Evolutionary conservation across 2,329 filamentous ascomycete species (phyloP).

Genomic region (Sporothrix sp.): DNA sequence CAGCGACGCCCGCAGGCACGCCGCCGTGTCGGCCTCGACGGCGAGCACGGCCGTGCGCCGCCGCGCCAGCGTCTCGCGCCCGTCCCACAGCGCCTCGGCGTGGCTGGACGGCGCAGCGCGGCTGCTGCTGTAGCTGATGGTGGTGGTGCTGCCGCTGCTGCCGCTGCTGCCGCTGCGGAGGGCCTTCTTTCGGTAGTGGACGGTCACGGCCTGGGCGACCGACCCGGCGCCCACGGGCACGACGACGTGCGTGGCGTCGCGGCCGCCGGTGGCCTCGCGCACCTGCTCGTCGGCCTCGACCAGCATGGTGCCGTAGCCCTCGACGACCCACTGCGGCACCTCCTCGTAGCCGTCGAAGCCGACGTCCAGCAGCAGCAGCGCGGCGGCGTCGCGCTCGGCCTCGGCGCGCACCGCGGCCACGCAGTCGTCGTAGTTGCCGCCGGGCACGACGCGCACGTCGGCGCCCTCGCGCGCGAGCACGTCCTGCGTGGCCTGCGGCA

Average conservation of each 20-base stretch:
- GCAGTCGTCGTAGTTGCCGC: conserved; percentile 55
- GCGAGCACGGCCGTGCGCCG: conserved; percentile 39
- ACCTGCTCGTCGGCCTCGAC: conserved; percentile 54
- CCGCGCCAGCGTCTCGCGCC: not conserved
- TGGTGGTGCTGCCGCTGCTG: not conserved
- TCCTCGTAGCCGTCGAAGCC: conserved; percentile 56
- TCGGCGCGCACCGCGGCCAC: conserved; percentile 47
- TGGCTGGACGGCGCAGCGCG: not conserved
- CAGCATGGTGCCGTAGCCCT: conserved; percentile 68
- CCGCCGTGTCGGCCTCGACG: conserved; percentile 60
- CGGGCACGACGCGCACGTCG: conserved; percentile 38
- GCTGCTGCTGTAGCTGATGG: not conserved
- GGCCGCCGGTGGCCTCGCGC: not conserved
- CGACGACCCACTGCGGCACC: conserved; percentile 63
- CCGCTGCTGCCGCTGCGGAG: conserved; percentile 29
- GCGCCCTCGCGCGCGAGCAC: conserved; percentile 55
- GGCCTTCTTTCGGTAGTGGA: conserved; percentile 37
- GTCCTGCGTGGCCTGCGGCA: conserved; percentile 43
- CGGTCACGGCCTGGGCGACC: conserved; percentile 58
- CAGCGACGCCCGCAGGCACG: conserved; percentile 47
- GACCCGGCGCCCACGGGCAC: conserved; percentile 64
- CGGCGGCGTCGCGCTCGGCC: conserved; percentile 28
- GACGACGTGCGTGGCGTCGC: conserved; percentile 35
- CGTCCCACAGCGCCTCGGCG: not conserved
- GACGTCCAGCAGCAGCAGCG: conserved; percentile 57